These are phyloP conservation scores for Rhododendron molle DNA, from an alignment of 148 eudicot species.

Conservation along the genomic window DNA sequence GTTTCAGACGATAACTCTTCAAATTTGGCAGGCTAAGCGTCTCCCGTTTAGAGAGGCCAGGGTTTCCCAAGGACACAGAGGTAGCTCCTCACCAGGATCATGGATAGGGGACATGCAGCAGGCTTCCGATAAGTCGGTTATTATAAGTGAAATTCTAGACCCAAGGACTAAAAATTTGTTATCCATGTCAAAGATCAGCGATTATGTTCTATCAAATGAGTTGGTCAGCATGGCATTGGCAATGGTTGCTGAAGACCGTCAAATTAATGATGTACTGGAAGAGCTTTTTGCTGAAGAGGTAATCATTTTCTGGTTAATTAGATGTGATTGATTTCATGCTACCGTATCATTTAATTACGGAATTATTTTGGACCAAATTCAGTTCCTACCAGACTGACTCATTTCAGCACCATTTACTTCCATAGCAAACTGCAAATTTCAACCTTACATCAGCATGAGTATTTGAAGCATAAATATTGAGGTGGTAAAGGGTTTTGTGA, in stretches of 20 bases:
- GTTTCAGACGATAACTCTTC: neutral
- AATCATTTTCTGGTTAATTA: neutral
- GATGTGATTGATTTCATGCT: neutral
- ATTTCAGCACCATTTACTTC: neutral
- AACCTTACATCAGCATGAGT: neutral
- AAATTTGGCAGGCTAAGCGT: constrained; percentile 48
- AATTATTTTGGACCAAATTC: neutral
- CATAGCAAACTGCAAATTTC: neutral
- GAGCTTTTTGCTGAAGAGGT: constrained; percentile 71
- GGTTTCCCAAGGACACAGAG: constrained; percentile 34
- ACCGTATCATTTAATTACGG: neutral
- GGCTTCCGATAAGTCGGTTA: constrained; percentile 54
- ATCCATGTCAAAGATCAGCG: constrained; percentile 59
- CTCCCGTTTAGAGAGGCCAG: constrained; percentile 40
- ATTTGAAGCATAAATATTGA: neutral
- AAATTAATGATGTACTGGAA: constrained; percentile 51
- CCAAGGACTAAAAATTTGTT: constrained; percentile 52
- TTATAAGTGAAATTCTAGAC: constrained; percentile 55
- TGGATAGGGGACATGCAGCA: constrained; percentile 68
- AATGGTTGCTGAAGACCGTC: constrained; percentile 67
- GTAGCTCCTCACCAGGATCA: constrained; percentile 51
- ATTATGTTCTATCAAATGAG: constrained; percentile 58
- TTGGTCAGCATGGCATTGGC: constrained; percentile 65
- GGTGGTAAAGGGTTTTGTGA: neutral
- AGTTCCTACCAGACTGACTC: neutral